Percentiles rank a stretch among this genome's conserved stretches.
Evolutionary conservation across 2,329 filamentous ascomycete genomes (phyloP).

Genomic region (Hypoxylon sp.): DNA sequence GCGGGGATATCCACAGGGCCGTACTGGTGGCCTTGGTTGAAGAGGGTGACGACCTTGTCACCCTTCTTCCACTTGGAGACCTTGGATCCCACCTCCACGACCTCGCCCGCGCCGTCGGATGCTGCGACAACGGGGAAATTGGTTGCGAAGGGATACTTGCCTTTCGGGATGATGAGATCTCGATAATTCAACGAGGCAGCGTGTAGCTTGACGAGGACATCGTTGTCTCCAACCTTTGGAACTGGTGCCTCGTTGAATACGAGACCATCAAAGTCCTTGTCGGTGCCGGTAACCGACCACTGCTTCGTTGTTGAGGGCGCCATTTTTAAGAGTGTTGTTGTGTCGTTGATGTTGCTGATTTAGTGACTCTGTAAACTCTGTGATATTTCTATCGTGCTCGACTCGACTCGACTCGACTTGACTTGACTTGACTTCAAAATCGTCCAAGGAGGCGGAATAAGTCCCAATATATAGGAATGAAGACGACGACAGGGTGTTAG

Average conservation of each 20-base stretch:
- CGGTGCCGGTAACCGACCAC: slow-evolving; percentile 68
- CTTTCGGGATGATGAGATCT: slow-evolving; percentile 66
- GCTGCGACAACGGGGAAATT: slow-evolving; percentile 63
- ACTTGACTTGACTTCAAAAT: not conserved
- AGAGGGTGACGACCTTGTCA: slow-evolving; percentile 72
- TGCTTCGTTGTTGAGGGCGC: slow-evolving; percentile 63
- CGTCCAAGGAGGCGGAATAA: not conserved
- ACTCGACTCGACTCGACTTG: not conserved
- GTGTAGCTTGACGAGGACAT: slow-evolving; percentile 78
- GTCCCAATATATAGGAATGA: slow-evolving; percentile 5
- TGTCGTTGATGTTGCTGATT: not conserved
- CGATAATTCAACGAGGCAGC: slow-evolving; percentile 70
- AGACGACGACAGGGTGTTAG: not conserved
- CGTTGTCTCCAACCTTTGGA: slow-evolving; percentile 75
- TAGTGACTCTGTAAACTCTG: not conserved
- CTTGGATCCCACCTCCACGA: slow-evolving; percentile 66
- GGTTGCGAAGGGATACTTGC: slow-evolving; percentile 63
- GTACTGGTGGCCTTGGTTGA: slow-evolving; percentile 69
- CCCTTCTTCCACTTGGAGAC: slow-evolving; percentile 66
- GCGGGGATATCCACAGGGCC: slow-evolving; percentile 58
- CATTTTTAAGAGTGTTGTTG: slow-evolving; percentile 36
- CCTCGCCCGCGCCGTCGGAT: slow-evolving; percentile 69
- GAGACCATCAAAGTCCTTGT: slow-evolving; percentile 73
- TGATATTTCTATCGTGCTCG: not conserved
- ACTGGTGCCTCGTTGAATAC: slow-evolving; percentile 68